These are phyloP conservation scores for Lachancea cidri DNA, from an alignment of 805 yeast genomes.

Conservation along the genomic window DNA sequence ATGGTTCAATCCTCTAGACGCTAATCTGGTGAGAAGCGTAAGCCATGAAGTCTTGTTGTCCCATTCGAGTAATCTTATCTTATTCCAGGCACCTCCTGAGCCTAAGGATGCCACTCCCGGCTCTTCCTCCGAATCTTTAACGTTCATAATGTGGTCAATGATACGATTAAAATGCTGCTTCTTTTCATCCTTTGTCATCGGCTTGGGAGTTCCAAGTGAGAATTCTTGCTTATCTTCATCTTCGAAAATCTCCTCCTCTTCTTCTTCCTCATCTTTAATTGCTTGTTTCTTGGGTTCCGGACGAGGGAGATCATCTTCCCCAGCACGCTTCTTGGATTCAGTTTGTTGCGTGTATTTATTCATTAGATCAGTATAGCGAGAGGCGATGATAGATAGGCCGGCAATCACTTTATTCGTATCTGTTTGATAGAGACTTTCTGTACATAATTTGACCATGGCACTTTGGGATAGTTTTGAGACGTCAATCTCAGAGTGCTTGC, in stretches of 20 bases:
- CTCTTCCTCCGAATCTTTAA: slow-evolving; percentile 17
- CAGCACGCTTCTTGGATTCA: slow-evolving; percentile 14
- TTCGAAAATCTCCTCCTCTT: slow-evolving; percentile 9
- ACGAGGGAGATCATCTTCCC: slow-evolving; percentile 8
- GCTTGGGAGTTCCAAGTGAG: slow-evolving; percentile 39
- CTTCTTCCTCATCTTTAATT: slow-evolving; percentile 10
- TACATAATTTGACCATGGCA: slow-evolving; percentile 57
- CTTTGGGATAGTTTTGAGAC: slow-evolving; percentile 62
- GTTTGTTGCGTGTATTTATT: slow-evolving; percentile 17
- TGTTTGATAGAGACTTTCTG: slow-evolving; percentile 57
- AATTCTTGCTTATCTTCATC: slow-evolving; percentile 13
- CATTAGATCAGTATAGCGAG: slow-evolving; percentile 53
- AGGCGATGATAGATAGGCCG: slow-evolving; percentile 64
- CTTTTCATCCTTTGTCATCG: slow-evolving; percentile 49
- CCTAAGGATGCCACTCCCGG: slow-evolving; percentile 8
- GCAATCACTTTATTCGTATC: slow-evolving; percentile 49
- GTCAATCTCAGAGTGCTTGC: slow-evolving; percentile 64
- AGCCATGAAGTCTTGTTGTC: slow-evolving; percentile 72
- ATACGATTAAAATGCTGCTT: slow-evolving; percentile 52
- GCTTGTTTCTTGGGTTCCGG: slow-evolving; percentile 10
- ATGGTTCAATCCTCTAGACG: slow-evolving; percentile 68
- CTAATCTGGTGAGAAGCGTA: slow-evolving; percentile 63
- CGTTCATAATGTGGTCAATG: slow-evolving; percentile 33
- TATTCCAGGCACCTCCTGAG: slow-evolving; percentile 11
- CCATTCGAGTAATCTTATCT: slow-evolving; percentile 42